Conservation (phyloP, 257 asterid genomes). For the Handroanthus guayacan region DNA sequence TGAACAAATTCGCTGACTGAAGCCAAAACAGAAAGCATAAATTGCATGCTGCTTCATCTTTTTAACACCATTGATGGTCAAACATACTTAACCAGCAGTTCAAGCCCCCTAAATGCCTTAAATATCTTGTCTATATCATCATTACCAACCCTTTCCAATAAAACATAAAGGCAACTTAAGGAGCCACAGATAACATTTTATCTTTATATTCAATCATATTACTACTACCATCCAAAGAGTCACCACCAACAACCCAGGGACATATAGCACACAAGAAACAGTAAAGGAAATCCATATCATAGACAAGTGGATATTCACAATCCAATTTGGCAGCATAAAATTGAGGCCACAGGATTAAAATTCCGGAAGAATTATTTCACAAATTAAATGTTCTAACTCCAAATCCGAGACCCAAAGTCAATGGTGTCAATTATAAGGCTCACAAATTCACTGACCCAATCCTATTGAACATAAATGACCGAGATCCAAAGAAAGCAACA, state of each 20-base stretch:
- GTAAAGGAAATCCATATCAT: not conserved
- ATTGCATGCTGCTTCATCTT: conserved; percentile 4
- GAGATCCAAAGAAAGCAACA: not conserved
- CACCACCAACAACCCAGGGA: not conserved
- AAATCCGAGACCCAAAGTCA: not conserved
- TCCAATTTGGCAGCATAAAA: not conserved
- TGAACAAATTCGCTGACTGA: not conserved
- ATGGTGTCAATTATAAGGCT: not conserved
- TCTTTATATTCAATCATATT: not conserved
- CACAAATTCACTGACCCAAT: conserved; percentile 3
- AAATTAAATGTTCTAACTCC: not conserved
- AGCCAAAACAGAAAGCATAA: not conserved
- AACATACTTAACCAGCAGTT: not conserved
- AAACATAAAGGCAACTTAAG: not conserved
- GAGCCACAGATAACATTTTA: not conserved
- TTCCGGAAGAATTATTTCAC: not conserved
- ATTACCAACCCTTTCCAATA: not conserved
- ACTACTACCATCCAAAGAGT: conserved; percentile 15
- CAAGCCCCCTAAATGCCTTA: conserved; percentile 1
- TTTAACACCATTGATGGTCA: conserved; percentile 2
- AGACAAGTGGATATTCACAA: not conserved
- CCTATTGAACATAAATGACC: not conserved
- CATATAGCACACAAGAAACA: not conserved
- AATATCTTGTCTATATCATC: not conserved
- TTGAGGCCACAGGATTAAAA: not conserved